Base-by-base conservation (phyloP, 805 yeast species). In the Candida dajiaensis region DNA sequence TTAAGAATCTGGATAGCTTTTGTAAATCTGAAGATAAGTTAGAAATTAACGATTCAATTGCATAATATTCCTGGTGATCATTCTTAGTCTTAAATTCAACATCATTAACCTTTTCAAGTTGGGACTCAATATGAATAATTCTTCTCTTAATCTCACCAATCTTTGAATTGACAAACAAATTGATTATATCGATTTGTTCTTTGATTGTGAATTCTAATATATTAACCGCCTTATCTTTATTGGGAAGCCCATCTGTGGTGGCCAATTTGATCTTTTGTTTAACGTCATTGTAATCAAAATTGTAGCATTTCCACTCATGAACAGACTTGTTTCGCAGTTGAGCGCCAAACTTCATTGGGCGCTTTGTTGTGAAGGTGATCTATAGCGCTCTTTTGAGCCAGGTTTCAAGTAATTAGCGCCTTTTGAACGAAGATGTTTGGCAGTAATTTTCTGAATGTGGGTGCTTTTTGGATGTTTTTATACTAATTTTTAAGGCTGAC, bases 271-370 rank as follows among this genome's bases (percentile, higher is more conserved):
- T 87, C 40, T 76, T 72, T 5, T 67, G 66, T 64, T 89, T 90
- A 47, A 90, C 63, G 33, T 81, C 86, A 54, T 88, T 84, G 66
- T 90, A 90, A 58, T 88, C 89, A 37, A 90, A 73, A 63, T 90
- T 89, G 65, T 87, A 83, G 50, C 78, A 77, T 56, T 77, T 77
- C 97, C 98, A 90, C 68, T 87, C 94, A 2, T 90, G 89, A 21
- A 89, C 85, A 12, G 96, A 85, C 55, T 88, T 74, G 52, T 78
- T 80, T 44, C 76, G 70, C 20, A 90, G 73, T 58, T 85, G 89
- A 38, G 78, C 72, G 43, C 97, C 96, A 64, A 89, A 90, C 67
- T 89, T 92, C 98, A 90, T n/a, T n/a, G n/a, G n/a, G n/a, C n/a
- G n/a, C n/a, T n/a, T n/a, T n/a, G n/a, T n/a, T n/a, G n/a, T n/a